Conservation (phyloP, 1,284 basidiomycete genomes). For the Naganishia sp. region DNA sequence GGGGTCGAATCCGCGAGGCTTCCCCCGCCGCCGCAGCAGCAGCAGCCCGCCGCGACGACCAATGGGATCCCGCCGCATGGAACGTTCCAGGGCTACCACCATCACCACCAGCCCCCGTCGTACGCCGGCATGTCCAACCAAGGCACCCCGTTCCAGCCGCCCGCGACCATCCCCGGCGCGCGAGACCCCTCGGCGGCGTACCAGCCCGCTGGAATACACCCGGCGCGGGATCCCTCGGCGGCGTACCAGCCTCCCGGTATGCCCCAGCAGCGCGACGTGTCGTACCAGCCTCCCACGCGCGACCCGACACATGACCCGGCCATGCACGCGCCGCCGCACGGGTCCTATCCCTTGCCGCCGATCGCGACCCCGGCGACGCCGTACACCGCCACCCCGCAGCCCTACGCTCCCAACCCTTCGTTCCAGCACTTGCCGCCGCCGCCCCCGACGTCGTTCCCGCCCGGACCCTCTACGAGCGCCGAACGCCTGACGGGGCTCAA, state of each 20-base stretch:
- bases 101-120: too few relatives aligned
- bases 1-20: background rate
- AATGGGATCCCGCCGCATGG: background rate
- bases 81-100: too few relatives aligned
- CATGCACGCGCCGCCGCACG: background rate
- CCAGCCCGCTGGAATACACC: too few relatives aligned
- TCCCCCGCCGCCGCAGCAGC: background rate
- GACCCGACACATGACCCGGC: too few relatives aligned
- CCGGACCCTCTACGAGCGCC: background rate
- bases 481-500: conserved; percentile 3
- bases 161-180: too few relatives aligned
- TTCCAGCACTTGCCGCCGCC: background rate
- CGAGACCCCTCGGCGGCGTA: too few relatives aligned
- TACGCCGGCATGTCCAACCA: too few relatives aligned
- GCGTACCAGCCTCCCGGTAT: too few relatives aligned
- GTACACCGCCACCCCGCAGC: background rate
- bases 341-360: background rate
- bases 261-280: too few relatives aligned
- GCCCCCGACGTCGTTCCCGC: background rate
- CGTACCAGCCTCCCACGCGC: too few relatives aligned
- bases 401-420: background rate
- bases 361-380: background rate
- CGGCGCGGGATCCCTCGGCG: too few relatives aligned
- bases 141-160: too few relatives aligned
- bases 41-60: background rate